phyloP scores from a whole-genome alignment of 148 eudicot species.

The Cornus suecica region DNA sequence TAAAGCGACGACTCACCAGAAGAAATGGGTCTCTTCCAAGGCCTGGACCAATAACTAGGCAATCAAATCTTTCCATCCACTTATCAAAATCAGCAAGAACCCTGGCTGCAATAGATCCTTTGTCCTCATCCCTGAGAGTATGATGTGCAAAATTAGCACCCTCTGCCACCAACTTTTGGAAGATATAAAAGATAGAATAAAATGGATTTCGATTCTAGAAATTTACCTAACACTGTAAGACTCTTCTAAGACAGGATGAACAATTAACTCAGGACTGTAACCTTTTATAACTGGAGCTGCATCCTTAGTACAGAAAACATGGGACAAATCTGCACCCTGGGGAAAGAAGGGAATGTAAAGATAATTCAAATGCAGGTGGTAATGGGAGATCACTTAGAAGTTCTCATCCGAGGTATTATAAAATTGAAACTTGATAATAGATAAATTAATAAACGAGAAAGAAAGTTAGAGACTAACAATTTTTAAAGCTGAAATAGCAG shows the following conservation, averaged over 20 bases:
- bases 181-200: no score
- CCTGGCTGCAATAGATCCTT: slow-evolving; percentile 39
- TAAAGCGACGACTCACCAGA: slow-evolving; percentile 49
- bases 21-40: slow-evolving; percentile 98
- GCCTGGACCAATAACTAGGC: slow-evolving; percentile 97
- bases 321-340: slow-evolving; percentile 98
- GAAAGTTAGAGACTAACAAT: slow-evolving; percentile 54
- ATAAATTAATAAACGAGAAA: background rate
- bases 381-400: background rate
- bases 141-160: slow-evolving; percentile 3
- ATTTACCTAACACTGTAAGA: slow-evolving; percentile 78
- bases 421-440: background rate
- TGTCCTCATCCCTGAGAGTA: slow-evolving; percentile 73
- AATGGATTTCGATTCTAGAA: background rate
- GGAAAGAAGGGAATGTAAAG: slow-evolving; percentile 3
- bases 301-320: slow-evolving; percentile 93
- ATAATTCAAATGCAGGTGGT: background rate
- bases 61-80: slow-evolving; percentile 98
- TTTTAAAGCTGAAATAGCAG: slow-evolving; percentile 95
- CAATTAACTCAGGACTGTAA: slow-evolving; percentile 94
- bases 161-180: no score
- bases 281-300: slow-evolving; percentile 93
- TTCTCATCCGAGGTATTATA: background rate
- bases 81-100: slow-evolving; percentile 72
- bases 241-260: slow-evolving; percentile 94